Evolutionary conservation across 306 rosid species (phyloP).

Genomic region (Cucurbita moschata): DNA sequence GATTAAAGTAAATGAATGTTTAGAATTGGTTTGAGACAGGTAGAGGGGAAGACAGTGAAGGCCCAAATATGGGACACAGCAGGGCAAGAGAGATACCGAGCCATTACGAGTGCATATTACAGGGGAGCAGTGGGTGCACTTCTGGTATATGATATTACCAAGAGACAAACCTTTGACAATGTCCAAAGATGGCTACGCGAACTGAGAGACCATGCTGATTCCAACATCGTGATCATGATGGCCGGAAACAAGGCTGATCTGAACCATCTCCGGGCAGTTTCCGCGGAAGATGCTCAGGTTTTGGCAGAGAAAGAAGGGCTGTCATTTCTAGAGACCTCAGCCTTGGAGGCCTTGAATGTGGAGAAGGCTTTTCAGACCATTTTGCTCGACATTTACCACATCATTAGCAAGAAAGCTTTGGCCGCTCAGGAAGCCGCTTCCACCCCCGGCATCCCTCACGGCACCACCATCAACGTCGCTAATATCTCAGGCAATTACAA

Average conservation of each 20-base stretch:
- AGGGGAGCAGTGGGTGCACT: constrained; percentile 74
- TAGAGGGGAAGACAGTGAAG: constrained; percentile 65
- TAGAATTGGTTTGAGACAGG: constrained; percentile 18
- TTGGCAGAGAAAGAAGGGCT: constrained; percentile 49
- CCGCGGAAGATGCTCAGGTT: constrained; percentile 43
- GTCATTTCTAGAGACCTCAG: constrained; percentile 58
- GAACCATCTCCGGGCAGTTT: constrained; percentile 48
- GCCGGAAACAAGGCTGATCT: constrained; percentile 59
- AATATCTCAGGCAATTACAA: constrained; percentile 20
- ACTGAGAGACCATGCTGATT: constrained; percentile 60
- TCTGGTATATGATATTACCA: constrained; percentile 56
- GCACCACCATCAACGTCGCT: constrained; percentile 48
- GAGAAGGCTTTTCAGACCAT: constrained; percentile 67
- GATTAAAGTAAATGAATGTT: not conserved
- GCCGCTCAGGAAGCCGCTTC: constrained; percentile 56
- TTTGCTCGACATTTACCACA: constrained; percentile 49
- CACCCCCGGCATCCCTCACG: constrained; percentile 38
- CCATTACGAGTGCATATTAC: constrained; percentile 60
- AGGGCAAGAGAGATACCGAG: constrained; percentile 69
- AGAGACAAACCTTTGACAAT: constrained; percentile 59
- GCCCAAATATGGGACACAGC: constrained; percentile 85
- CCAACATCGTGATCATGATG: constrained; percentile 62
- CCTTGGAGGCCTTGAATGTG: constrained; percentile 47
- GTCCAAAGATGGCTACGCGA: constrained; percentile 66
- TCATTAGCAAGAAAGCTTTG: constrained; percentile 53